These are phyloP conservation scores for Papilionanthe hybrid DNA, from an alignment of 116 monocot genomes.

Conservation along the genomic window DNA sequence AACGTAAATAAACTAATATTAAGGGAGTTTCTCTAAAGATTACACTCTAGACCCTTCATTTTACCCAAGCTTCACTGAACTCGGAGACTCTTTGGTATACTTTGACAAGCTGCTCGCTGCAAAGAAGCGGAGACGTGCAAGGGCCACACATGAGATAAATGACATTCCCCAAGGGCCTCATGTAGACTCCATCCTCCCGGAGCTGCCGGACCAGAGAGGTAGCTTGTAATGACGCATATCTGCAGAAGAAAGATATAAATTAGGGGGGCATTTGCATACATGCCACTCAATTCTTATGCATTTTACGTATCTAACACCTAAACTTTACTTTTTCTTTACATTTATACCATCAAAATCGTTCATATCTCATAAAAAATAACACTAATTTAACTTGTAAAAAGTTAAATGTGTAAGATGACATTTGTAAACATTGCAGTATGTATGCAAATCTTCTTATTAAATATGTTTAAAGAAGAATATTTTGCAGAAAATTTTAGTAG, in stretches of 20 bases:
- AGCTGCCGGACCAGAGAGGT: constrained; percentile 39
- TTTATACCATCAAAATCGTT: too few relatives aligned
- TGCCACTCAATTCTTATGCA: too few relatives aligned
- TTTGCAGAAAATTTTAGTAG: too few relatives aligned
- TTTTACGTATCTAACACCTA: too few relatives aligned
- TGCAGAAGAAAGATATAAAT: constrained; percentile 8
- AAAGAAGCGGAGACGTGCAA: constrained; percentile 37
- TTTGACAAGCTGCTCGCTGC: constrained; percentile 35
- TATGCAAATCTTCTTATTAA: too few relatives aligned
- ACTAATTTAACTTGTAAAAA: too few relatives aligned
- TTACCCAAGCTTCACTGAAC: constrained; percentile 2
- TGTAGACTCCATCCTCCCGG: constrained; percentile 45
- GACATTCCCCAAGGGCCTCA: constrained; percentile 54
- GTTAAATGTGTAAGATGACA: too few relatives aligned
- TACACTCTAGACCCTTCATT: background rate
- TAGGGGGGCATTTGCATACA: background rate
- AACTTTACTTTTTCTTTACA: too few relatives aligned
- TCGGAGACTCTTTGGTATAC: constrained; percentile 28
- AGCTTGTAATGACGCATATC: constrained; percentile 40
- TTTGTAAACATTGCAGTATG: too few relatives aligned
- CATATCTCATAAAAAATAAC: too few relatives aligned
- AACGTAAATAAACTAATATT: background rate
- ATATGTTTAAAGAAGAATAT: too few relatives aligned
- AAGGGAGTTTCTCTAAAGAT: too few relatives aligned
- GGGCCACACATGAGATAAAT: constrained; percentile 69